Base-by-base conservation (phyloP, 2,329 filamentous ascomycete genomes). In the Claviceps purpurea region DNA sequence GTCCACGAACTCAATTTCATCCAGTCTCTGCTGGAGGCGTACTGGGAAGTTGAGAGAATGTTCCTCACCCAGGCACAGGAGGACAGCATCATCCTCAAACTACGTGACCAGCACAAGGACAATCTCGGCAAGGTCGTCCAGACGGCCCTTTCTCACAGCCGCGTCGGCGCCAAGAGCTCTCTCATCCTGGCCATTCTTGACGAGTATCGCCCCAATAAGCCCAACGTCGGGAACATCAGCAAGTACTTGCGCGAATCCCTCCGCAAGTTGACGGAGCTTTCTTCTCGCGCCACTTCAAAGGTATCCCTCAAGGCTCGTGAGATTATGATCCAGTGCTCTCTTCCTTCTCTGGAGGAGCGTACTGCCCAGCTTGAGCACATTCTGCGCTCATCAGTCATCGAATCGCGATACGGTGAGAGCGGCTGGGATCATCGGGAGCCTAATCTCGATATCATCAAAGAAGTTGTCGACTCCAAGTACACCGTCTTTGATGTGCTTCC, bases 331-430 rank as follows among this genome's bases (percentile, higher is more conserved):
- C 93, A 97, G 71, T 96, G 89, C 66, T 90, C 93, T 51, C 79
- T 98, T 66, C 93, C 93, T 18, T 98, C 93, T 3, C 76, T 98
- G 20, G 93, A 97, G 69, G 93, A 98, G 77, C 85, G 93, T 60
- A 87, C 87, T 26, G 80, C 85, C 6, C 93, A 98, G 73, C 96
- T 98, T 91, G 93, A 97, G 75, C 91, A 97, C 70, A 98, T 98
- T 58, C 77, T 98, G 52, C 87, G 90, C 54, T 95, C 91, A 26
- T 91, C 93, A 0, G 93, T 98, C 22, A 82, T 96, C 7, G 89
- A 98, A 69, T 95, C 90, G n/a, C 84, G 87, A 60, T 98, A 98
- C 64, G 93, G 93, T 54, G 93, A 98, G 77, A 90, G 88, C 55
- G 90, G 91, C 50, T 95, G 88, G 87, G 91, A 96, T 57, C 93